phyloP scores from a whole-genome alignment of 106 monocot species.

The Platanthera zijinensis region DNA sequence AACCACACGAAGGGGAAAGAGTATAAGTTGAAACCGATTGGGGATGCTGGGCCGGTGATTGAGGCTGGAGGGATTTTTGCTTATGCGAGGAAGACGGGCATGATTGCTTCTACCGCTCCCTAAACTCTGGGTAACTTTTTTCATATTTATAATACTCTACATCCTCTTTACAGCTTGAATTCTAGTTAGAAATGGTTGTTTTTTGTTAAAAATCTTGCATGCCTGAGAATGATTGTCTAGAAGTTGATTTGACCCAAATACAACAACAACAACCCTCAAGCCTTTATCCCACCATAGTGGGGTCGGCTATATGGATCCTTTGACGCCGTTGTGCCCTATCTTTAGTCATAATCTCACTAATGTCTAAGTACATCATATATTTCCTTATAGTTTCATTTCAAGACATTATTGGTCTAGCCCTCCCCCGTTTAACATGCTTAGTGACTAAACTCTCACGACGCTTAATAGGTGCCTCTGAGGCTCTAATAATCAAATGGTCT shows the following conservation, averaged over 20 bases:
- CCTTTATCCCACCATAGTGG: too few species aligned
- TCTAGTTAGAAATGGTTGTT: neutral
- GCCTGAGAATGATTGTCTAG: neutral
- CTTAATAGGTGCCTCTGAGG: too few species aligned
- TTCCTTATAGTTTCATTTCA: too few species aligned
- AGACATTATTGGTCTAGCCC: too few species aligned
- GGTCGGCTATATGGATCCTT: too few species aligned
- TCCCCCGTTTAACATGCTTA: too few species aligned
- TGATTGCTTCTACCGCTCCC: slow-evolving; percentile 44
- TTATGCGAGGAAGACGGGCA: slow-evolving; percentile 86
- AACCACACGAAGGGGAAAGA: slow-evolving; percentile 82
- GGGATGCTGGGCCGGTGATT: slow-evolving; percentile 91
- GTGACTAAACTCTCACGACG: too few species aligned
- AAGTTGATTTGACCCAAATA: neutral
- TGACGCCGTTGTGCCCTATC: too few species aligned
- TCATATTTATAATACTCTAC: neutral
- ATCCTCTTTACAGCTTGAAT: neutral
- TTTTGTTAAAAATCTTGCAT: neutral
- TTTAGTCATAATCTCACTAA: too few species aligned
- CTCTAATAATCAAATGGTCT: too few species aligned
- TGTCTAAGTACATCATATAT: too few species aligned
- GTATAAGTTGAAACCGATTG: slow-evolving; percentile 77
- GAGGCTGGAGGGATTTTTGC: slow-evolving; percentile 97
- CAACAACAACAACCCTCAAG: too few species aligned
- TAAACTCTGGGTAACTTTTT: neutral